Base-by-base conservation (phyloP, 2,329 filamentous ascomycete species). In the Ophidiomyces ophidiicola region DNA sequence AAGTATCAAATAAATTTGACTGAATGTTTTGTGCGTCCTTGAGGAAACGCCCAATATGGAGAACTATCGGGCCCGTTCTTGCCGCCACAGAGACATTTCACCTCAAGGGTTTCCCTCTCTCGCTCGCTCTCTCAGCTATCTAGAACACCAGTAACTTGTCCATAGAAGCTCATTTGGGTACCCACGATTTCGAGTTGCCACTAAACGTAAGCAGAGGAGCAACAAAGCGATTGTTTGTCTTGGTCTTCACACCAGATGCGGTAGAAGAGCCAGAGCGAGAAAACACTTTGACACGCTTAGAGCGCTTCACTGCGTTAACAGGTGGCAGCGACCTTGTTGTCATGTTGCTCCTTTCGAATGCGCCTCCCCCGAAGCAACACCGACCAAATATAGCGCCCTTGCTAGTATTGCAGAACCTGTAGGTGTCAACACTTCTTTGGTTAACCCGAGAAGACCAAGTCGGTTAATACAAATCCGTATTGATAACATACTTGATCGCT, bases 371-470 rank as follows among this genome's bases (percentile, higher is more conserved):
- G 14, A 26, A 36, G 51, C 32, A 36, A 20, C 18, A 44, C 40
- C 12, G 50, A 48, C n/a, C 49, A 44, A 36, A 45, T 45, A 8
- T 45, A 37, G 18, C 50, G 36, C 36, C 43, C 4, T 36, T 54
- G 5, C 18, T 56, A 10, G 39, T 36, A 23, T 44, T 55, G 11
- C 53, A 57, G 36, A 46, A 46, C 5, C 30, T 56, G 54, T 57
- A 47, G 10, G 41, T 40, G 11, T 14, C 6, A 36, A 30, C 20
- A 4, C 11, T 12, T 11, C 19, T 14, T 10, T 20, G 6, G 6
- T 7, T 18, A 7, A 17, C 7, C 1, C n/a, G n/a, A n/a, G n/a
- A n/a, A n/a, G n/a, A n/a, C n/a, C n/a, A 28, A 8, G 6, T 1
- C 25, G 11, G 11, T 12, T 18, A 25, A 32, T 12, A 18, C 12